Conservation (phyloP, 352 stramenopile species). For the Pythium dissimile region DNA sequence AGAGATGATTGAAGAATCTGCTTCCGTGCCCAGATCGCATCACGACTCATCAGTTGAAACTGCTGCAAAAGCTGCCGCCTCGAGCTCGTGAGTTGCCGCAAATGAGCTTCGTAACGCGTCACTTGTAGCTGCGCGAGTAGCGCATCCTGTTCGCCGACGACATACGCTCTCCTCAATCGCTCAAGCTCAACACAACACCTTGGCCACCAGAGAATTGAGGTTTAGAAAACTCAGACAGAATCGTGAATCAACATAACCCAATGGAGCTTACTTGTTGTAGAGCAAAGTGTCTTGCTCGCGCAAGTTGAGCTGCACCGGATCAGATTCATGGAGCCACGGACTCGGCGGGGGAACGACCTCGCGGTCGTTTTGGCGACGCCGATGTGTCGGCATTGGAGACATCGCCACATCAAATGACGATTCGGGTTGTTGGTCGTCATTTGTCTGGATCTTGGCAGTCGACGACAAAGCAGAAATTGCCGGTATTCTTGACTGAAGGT, state of each 20-base stretch:
- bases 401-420: slow-evolving; percentile 7
- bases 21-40: slow-evolving; percentile 24
- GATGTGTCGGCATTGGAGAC: slow-evolving; percentile 3
- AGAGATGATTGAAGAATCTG: slow-evolving; percentile 18
- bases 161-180: slow-evolving; percentile 31
- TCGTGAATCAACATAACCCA: not conserved
- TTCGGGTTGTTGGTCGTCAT: not conserved
- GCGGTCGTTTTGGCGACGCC: not conserved
- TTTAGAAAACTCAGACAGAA: not conserved
- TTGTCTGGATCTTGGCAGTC: not conserved
- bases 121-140: slow-evolving; percentile 32
- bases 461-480: slow-evolving; percentile 15
- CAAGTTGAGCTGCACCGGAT: slow-evolving; percentile 28
- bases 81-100: slow-evolving; percentile 14
- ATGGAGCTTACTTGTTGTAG: slow-evolving; percentile 37
- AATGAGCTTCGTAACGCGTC: slow-evolving; percentile 20
- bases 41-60: slow-evolving; percentile 36
- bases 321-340: slow-evolving; percentile 32
- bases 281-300: slow-evolving; percentile 33
- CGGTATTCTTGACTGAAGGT: slow-evolving; percentile 21
- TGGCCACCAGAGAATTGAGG: not conserved
- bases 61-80: slow-evolving; percentile 28
- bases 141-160: slow-evolving; percentile 29
- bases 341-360: slow-evolving; percentile 9
- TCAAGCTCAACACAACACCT: slow-evolving; percentile 36